Percentiles rank a stretch among this genome's conserved stretches.
phyloP scores from a whole-genome alignment of 805 yeast species.

The Hanseniaspora occidentalis region DNA sequence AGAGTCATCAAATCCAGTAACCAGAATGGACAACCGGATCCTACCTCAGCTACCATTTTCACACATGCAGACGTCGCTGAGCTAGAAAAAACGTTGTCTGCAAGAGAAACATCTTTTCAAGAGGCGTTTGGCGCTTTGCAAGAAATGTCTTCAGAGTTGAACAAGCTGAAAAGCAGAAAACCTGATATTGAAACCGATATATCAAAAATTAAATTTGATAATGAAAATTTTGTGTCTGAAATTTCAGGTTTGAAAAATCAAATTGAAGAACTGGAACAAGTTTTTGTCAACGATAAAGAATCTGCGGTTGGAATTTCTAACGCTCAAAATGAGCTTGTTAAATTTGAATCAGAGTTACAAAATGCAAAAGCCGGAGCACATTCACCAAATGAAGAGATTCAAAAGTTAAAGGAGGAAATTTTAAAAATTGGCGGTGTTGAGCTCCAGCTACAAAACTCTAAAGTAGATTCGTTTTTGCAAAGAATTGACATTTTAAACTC shows the following conservation, averaged over 20 bases:
- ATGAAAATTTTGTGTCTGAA: background rate
- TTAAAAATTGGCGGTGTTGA: slow-evolving; percentile 88
- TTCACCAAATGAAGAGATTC: slow-evolving; percentile 37
- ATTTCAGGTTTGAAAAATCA: slow-evolving; percentile 46
- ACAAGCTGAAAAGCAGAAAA: slow-evolving; percentile 45
- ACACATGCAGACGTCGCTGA: slow-evolving; percentile 45
- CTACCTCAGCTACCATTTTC: slow-evolving; percentile 21
- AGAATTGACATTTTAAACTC: slow-evolving; percentile 47
- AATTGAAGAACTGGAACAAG: slow-evolving; percentile 33
- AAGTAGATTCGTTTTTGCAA: slow-evolving; percentile 64
- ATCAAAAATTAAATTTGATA: slow-evolving; percentile 49
- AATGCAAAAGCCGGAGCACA: slow-evolving; percentile 35
- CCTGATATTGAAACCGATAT: slow-evolving; percentile 59
- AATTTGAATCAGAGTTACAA: slow-evolving; percentile 28
- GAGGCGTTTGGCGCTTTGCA: slow-evolving; percentile 35
- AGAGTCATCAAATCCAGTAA: slow-evolving; percentile 11
- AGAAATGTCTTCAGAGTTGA: slow-evolving; percentile 49
- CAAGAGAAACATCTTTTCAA: slow-evolving; percentile 43
- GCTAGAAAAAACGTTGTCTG: slow-evolving; percentile 38
- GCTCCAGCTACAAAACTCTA: slow-evolving; percentile 64
- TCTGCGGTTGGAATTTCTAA: slow-evolving; percentile 7
- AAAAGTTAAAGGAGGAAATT: slow-evolving; percentile 56
- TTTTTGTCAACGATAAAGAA: slow-evolving; percentile 24
- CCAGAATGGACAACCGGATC: slow-evolving; percentile 20
- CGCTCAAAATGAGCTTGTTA: slow-evolving; percentile 10